phyloP scores from a whole-genome alignment of 495 filamentous ascomycete genomes.

The Acidomyces sp. region DNA sequence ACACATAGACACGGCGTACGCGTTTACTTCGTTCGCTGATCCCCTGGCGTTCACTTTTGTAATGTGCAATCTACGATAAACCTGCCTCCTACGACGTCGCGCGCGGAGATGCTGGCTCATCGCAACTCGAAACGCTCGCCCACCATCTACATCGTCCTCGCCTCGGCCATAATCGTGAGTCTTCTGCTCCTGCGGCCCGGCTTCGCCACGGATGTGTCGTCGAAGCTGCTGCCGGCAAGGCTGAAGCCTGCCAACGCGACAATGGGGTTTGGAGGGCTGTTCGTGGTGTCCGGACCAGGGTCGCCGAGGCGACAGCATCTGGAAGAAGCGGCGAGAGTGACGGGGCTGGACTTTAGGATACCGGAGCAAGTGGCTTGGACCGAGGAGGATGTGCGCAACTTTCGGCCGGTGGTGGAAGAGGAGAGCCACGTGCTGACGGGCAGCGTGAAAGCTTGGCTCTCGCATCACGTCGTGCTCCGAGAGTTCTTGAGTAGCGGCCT shows the following conservation, averaged over 20 bases:
- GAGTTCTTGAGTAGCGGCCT: slow-evolving; percentile 30
- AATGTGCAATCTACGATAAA: too few relatives aligned
- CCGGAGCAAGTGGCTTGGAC: slow-evolving; percentile 26
- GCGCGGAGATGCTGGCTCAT: background rate
- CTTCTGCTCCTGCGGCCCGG: background rate
- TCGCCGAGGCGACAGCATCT: slow-evolving; percentile 19
- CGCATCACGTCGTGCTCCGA: slow-evolving; percentile 19
- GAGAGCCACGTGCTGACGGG: slow-evolving; percentile 18
- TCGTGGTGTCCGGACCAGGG: slow-evolving; percentile 23
- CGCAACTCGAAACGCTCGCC: background rate
- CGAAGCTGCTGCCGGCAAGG: background rate
- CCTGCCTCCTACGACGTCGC: too few relatives aligned
- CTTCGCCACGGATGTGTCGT: background rate
- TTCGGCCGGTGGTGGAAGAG: slow-evolving; percentile 7
- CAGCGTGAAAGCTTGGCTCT: slow-evolving; percentile 26
- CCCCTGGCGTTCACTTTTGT: too few relatives aligned
- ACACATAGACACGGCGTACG: too few relatives aligned
- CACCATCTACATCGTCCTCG: background rate
- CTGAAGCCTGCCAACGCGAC: slow-evolving; percentile 19
- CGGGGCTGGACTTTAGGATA: slow-evolving; percentile 25
- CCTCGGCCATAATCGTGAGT: background rate
- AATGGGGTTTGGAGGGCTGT: slow-evolving; percentile 25
- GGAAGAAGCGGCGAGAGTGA: slow-evolving; percentile 26
- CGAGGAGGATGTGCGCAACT: slow-evolving; percentile 23
- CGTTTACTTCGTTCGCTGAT: too few relatives aligned